These are phyloP conservation scores for Gymnopilus dilepis DNA, from an alignment of 768 basidiomycete genomes.

Conservation along the genomic window DNA sequence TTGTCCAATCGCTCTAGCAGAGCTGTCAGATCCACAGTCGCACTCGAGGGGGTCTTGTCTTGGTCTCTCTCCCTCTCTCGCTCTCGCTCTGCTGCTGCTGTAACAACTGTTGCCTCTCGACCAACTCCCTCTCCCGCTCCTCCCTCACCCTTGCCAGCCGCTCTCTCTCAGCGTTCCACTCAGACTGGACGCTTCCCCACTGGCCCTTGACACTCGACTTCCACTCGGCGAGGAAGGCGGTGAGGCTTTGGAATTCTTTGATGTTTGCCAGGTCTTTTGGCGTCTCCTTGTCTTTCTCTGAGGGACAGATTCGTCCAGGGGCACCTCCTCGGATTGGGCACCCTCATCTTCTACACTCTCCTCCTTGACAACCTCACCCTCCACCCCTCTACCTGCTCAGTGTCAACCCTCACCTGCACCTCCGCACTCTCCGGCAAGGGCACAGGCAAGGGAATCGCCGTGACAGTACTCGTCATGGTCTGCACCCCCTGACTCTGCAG, in stretches of 20 bases:
- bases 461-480: background rate
- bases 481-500: background rate
- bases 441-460: background rate
- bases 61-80: background rate
- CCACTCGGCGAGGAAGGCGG: conserved; percentile 69
- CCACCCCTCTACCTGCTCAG: background rate
- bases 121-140: conserved; percentile 13
- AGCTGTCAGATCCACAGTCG: background rate
- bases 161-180: conserved; percentile 84
- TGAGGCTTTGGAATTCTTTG: conserved; percentile 40
- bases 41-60: too few species aligned
- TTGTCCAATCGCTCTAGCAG: conserved; percentile 48
- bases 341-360: background rate
- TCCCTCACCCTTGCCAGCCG: conserved; percentile 66
- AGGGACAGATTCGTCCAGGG: too few species aligned
- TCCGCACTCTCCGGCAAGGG: background rate
- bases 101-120: too few species aligned
- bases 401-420: conserved; percentile 1
- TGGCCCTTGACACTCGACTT: conserved; percentile 79
- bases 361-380: background rate
- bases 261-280: background rate
- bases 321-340: too few species aligned
- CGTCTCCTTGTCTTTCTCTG: too few species aligned
- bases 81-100: conserved; percentile 46
- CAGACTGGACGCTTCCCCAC: conserved; percentile 78